Base-by-base conservation (phyloP, 1,284 basidiomycete species). In the Anthracocystis panici-leucophaei region DNA sequence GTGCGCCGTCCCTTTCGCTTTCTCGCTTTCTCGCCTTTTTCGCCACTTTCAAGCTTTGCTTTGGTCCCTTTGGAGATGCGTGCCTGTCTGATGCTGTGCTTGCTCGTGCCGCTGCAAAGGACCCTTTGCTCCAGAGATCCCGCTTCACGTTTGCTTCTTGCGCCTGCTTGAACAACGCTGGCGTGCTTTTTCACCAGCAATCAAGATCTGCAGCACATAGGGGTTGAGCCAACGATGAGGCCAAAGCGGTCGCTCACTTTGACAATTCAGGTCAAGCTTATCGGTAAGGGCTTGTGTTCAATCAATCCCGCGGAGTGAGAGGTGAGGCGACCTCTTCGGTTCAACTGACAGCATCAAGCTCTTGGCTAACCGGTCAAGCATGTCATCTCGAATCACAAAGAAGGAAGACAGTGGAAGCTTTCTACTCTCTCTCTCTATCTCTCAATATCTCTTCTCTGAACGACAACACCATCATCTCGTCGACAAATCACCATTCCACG, bases 391-490 rank as follows among this genome's bases (percentile, higher is more conserved):
- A 5, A 10, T 40, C n/a, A 23, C 9, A 10, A 16, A 40, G 16
- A 31, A 44, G 57, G 57, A 59, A 59, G 41, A 52, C 29, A 40
- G 23, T 51, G 49, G 57, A 59, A 59, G 40, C 20, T 29, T 41
- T 10, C 12, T 5, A 27, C 7, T 27, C 27, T 27, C 27, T 27
- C 23, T 52, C 35, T 18, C 38, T 31, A 14, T 7, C 14, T 20
- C 38, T 53, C 35, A 38, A 14, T 12, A 14, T 14, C 12, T 41
- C 3, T 11, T 5, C 41, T 14, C 12, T 20, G 18, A 14, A 27
- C 7, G 27, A 18, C 35, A 41, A 8, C 21, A 51, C 11, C 50
- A 29, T 20, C 48, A 10, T 14, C 14, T 38, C 35, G 14, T 38
- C 35, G 35, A 38, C 14, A 38, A 38, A 38, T 38, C 35, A 20